Conservation (phyloP, 495 filamentous ascomycete genomes). For the Extremus antarcticus region DNA sequence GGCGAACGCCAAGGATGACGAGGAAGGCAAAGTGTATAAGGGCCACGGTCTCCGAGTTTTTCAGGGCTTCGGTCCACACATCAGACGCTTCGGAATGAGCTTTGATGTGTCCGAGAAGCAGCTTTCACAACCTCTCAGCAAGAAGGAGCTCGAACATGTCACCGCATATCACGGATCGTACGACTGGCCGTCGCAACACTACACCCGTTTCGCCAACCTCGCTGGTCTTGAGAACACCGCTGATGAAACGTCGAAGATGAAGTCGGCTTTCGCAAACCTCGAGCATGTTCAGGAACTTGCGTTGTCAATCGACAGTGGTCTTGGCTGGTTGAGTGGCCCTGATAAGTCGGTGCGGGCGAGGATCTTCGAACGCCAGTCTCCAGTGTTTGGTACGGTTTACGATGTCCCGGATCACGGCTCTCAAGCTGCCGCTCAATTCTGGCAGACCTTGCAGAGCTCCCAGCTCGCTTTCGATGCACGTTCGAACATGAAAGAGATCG, state of each 20-base stretch:
- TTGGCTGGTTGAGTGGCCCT: conserved; percentile 44
- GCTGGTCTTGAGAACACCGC: conserved; percentile 41
- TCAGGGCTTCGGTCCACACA: conserved; percentile 38
- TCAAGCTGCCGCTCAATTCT: conserved; percentile 24
- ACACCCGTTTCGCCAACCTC: conserved; percentile 38
- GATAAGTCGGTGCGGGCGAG: conserved; percentile 26
- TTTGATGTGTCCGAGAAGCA: conserved; percentile 42
- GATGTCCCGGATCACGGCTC: conserved; percentile 17
- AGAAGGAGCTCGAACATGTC: conserved; percentile 32
- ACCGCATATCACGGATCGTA: conserved; percentile 42
- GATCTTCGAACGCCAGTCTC: conserved; percentile 21
- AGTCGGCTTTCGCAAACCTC: conserved; percentile 36
- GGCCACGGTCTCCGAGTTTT: conserved; percentile 40
- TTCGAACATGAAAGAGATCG: conserved; percentile 18
- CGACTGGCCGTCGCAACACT: conserved; percentile 40
- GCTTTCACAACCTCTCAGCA: conserved; percentile 30
- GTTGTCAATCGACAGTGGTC: conserved; percentile 43
- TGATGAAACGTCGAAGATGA: conserved; percentile 42
- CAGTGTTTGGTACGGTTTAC: conserved; percentile 23
- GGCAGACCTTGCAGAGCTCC: conserved; percentile 21
- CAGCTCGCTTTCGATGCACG: conserved; percentile 6
- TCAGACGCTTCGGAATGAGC: conserved; percentile 42
- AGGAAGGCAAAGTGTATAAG: conserved; percentile 27
- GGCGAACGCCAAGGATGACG: conserved; percentile 27
- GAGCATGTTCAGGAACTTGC: conserved; percentile 38